Evolutionary conservation across 2,329 filamentous ascomycete species (phyloP).

Genomic region (Shiraia bambusicola): DNA sequence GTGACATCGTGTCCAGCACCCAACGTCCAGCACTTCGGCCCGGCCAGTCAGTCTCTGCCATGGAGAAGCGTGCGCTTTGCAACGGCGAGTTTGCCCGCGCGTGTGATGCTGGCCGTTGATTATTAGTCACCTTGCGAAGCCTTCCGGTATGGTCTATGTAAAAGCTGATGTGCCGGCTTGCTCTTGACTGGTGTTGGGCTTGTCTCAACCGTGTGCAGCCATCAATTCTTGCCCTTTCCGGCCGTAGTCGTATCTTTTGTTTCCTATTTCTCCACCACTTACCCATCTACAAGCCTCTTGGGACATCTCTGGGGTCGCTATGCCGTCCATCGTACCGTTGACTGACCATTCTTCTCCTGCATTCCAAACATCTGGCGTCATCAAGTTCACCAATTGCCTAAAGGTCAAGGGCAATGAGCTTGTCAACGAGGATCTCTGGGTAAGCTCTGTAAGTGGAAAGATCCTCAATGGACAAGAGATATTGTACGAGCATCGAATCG

Average conservation of each 20-base stretch:
- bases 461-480: constrained; percentile 70
- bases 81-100: constrained; percentile 14
- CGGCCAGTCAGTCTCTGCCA: constrained; percentile 15
- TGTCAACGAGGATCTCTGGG: constrained; percentile 81
- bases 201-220: constrained; percentile 28
- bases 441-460: constrained; percentile 77
- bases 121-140: constrained; percentile 5
- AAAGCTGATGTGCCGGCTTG: constrained; percentile 16
- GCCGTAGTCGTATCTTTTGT: constrained; percentile 9
- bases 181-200: constrained; percentile 26
- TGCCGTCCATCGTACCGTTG: constrained; percentile 44
- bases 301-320: constrained; percentile 17
- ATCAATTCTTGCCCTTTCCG: constrained; percentile 21
- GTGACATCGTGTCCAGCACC: constrained; percentile 26
- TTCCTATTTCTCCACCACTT: constrained; percentile 8
- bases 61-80: constrained; percentile 21
- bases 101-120: constrained; percentile 13
- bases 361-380: constrained; percentile 56
- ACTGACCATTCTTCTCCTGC: constrained; percentile 35
- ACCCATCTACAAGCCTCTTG: not conserved
- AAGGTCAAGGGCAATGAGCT: constrained; percentile 68
- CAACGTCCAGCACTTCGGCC: constrained; percentile 4
- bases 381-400: constrained; percentile 87
- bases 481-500: constrained; percentile 66
- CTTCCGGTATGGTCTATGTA: not conserved